These are phyloP conservation scores for Lasiodiplodia sp. DNA, from an alignment of 2,329 filamentous ascomycete species.

Conservation along the genomic window DNA sequence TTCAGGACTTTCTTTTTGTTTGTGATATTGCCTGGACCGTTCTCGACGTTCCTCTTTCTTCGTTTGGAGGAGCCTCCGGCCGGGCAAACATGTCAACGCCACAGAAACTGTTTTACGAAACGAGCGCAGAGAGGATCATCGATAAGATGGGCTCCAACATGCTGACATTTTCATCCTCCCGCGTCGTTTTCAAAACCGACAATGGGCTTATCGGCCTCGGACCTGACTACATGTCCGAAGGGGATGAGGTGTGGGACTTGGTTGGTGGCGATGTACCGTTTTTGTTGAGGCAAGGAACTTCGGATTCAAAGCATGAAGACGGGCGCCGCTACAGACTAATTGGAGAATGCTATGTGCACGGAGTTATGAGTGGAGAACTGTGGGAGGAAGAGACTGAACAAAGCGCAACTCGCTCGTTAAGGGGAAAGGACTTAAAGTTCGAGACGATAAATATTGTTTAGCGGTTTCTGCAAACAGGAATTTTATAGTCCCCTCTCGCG, in stretches of 20 bases:
- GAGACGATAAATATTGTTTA: background rate
- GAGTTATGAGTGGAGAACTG: background rate
- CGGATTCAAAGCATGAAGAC: background rate
- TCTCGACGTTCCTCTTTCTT: background rate
- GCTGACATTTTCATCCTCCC: background rate
- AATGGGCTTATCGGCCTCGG: background rate
- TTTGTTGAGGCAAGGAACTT: background rate
- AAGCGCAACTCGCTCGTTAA: too few species aligned
- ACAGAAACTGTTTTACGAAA: background rate
- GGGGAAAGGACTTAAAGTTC: background rate
- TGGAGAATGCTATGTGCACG: background rate
- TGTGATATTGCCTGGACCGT: background rate
- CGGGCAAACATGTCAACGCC: background rate
- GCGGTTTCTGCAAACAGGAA: too few species aligned
- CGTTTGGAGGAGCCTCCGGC: background rate
- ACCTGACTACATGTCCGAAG: background rate
- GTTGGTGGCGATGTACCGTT: background rate
- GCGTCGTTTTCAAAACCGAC: background rate
- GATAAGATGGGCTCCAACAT: slow-evolving; percentile 1
- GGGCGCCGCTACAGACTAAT: background rate
- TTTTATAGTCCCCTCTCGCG: too few species aligned
- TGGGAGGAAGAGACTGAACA: background rate
- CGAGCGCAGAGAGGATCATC: background rate
- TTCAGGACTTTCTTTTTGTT: background rate
- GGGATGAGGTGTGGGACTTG: background rate